Percentiles rank a stretch among this genome's conserved stretches.
Evolutionary conservation across 2,329 filamentous ascomycete genomes (phyloP).

Genomic region (Lecanicillium sp.): DNA sequence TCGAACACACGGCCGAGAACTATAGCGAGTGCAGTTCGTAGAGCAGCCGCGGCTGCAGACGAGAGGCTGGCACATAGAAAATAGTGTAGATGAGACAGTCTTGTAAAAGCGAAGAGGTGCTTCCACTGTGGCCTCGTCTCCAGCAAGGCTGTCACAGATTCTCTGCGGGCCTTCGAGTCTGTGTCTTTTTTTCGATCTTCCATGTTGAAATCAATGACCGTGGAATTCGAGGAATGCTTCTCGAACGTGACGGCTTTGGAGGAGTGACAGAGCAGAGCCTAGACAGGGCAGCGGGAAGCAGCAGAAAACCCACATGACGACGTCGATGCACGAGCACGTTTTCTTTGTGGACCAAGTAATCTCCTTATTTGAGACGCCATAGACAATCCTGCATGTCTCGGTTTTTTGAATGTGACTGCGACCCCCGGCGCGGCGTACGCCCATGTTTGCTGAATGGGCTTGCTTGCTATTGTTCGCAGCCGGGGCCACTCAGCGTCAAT

Average conservation of each 20-base stretch:
- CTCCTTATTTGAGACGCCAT: no score
- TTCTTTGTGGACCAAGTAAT: no score
- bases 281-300: no score
- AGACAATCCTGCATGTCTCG: no score
- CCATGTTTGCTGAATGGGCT: slow-evolving; percentile 7
- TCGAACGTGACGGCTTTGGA: no score
- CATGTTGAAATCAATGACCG: neutral
- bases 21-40: slow-evolving; percentile 60
- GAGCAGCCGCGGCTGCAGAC: slow-evolving; percentile 53
- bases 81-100: slow-evolving; percentile 48
- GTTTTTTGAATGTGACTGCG: no score
- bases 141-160: neutral
- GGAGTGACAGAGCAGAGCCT: no score
- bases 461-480: slow-evolving; percentile 13
- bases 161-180: no score
- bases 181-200: neutral
- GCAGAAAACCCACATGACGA: no score
- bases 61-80: slow-evolving; percentile 50
- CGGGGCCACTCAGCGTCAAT: neutral
- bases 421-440: no score
- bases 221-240: no score
- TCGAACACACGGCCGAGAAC: slow-evolving; percentile 72
- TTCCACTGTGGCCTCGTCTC: slow-evolving; percentile 26
- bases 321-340: no score
- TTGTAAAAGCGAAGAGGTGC: slow-evolving; percentile 67